phyloP scores from a whole-genome alignment of 345 rosid genomes.

The Syzygium oleosum region DNA sequence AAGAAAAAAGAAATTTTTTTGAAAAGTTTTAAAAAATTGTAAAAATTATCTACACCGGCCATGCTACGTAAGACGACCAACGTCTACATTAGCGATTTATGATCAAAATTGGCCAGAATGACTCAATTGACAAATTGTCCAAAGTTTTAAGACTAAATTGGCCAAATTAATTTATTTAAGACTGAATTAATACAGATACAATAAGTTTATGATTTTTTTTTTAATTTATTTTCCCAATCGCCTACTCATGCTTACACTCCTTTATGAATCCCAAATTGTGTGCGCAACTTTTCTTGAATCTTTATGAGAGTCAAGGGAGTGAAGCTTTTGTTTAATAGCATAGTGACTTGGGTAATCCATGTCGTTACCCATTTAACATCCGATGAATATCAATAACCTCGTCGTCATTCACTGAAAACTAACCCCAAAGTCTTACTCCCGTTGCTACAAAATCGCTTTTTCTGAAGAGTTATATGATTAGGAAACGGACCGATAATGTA shows the following conservation, averaged over 20 bases:
- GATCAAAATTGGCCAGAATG: too few relatives aligned
- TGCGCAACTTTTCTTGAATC: not conserved
- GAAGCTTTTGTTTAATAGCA: not conserved
- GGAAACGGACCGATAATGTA: not conserved
- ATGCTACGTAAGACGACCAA: fast-evolving
- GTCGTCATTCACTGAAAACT: not conserved
- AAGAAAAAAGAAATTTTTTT: too few relatives aligned
- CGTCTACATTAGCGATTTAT: too few relatives aligned
- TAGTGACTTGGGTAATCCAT: not conserved
- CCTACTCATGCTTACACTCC: not conserved
- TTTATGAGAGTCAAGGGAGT: not conserved
- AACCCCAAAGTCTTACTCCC: not conserved
- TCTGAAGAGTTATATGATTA: not conserved
- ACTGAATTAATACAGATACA: too few relatives aligned
- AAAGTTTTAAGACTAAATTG: too few relatives aligned
- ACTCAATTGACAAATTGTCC: too few relatives aligned
- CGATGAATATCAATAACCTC: not conserved
- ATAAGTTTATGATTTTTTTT: too few relatives aligned
- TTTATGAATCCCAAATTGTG: not conserved
- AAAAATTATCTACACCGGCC: too few relatives aligned
- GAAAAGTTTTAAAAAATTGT: too few relatives aligned
- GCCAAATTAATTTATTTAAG: too few relatives aligned
- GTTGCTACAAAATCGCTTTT: not conserved
- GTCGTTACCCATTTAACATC: not conserved
- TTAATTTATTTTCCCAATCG: too few relatives aligned